phyloP scores from a whole-genome alignment of 2,329 filamentous ascomycete species.

The Leptographium flavum region DNA sequence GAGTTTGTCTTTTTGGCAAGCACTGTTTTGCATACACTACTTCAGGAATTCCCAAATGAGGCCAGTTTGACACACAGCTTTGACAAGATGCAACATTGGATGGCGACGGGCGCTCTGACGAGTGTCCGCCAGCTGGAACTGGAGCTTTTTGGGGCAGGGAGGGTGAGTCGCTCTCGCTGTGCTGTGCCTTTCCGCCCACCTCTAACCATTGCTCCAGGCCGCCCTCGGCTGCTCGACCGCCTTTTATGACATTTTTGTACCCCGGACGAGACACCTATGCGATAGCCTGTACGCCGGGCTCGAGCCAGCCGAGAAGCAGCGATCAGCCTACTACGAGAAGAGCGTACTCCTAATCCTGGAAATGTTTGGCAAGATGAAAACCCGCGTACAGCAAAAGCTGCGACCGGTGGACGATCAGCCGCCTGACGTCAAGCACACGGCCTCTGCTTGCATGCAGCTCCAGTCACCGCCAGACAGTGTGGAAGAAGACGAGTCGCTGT shows the following conservation, averaged over 20 bases:
- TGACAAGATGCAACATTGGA: constrained; percentile 19
- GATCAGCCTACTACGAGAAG: constrained; percentile 26
- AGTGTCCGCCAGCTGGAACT: constrained; percentile 35
- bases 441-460: not conserved
- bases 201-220: constrained; percentile 14
- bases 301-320: constrained; percentile 16
- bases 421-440: not conserved
- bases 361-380: constrained; percentile 5
- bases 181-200: not conserved
- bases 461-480: not conserved
- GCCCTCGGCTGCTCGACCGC: constrained; percentile 18
- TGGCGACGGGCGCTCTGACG: constrained; percentile 21
- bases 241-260: constrained; percentile 28
- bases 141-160: constrained; percentile 34
- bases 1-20: constrained; percentile 22
- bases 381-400: not conserved
- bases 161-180: constrained; percentile 21
- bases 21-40: constrained; percentile 22
- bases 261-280: constrained; percentile 25
- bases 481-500: not conserved
- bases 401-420: not conserved
- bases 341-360: constrained; percentile 25
- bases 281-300: constrained; percentile 27
- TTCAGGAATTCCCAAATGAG: constrained; percentile 19
- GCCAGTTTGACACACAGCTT: constrained; percentile 15